Base-by-base conservation (phyloP, 2,329 filamentous ascomycete species). In the Amylocarpus encephaloides region DNA sequence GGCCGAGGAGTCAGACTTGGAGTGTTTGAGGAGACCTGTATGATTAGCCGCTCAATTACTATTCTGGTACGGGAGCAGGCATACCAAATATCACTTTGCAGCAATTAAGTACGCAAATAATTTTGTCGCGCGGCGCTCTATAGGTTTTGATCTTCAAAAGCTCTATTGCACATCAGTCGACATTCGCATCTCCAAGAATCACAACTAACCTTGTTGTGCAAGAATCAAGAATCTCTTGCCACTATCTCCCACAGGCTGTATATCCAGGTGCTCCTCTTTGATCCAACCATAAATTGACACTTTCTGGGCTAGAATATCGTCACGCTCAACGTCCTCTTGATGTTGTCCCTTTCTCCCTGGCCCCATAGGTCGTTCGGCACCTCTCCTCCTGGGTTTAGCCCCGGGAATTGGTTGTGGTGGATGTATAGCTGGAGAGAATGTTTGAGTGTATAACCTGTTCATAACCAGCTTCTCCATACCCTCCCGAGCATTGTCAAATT, bases 381-480 rank as follows among this genome's bases (percentile, higher is more conserved):
- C 82, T 67, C 82, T 83, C 62, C 82, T 75, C 68, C 80, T 83
- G 19, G 83, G 78, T 67, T 86, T 83, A 32, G 80, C 78, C 16
- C 81, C 82, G 19, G 85, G 78, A 33, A 86, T 78, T 2, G 85
- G 84, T 54, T 89, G 86, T 3, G 89, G 85, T 1, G 88, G 78
- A 3, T 89, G 82, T 56, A 98, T 98, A 12, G 88, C 88, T 0
- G 93, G 93, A 0, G 92, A 96, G 66, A 98, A 98, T 0, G 93
- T 97, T 68, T 98, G 93, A 1, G 83, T 82, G 68, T 98, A 98
- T 4, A 98, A 73, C 50, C 94, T 78, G 67, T 98, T 98, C 94
- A 98, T 98, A 59, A 98, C 94, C 3, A 98, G 77, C 68, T 98
- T 98, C 72, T 98, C 93, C 93, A 98, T 98, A 32, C 93, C 93